A percentile compares a stretch with the other conserved stretches of the same genome.
Evolutionary conservation across 306 rosid genomes (phyloP).

Genomic region (Medicago ruthenica): DNA sequence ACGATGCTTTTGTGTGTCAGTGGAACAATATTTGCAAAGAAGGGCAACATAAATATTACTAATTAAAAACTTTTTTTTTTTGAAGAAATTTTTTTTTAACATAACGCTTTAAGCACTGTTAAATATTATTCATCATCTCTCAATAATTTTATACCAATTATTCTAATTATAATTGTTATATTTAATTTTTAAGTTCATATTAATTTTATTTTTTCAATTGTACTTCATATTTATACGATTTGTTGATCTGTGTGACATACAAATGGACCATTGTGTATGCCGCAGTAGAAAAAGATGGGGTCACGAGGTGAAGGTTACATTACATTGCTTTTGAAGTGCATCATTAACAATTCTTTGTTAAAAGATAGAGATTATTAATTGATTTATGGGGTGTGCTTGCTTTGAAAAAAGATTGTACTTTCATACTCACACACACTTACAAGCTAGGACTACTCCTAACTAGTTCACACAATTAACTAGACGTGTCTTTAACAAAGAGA

Average conservation of each 20-base stretch:
- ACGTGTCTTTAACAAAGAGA: conserved; percentile 26
- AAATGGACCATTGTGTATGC: too few relatives aligned
- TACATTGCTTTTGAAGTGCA: conserved; percentile 47
- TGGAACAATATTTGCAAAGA: conserved; percentile 33
- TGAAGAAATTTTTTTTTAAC: background rate
- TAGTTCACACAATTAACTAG: background rate
- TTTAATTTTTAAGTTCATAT: too few relatives aligned
- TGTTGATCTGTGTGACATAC: too few relatives aligned
- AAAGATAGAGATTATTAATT: conserved; percentile 1
- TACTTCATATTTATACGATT: too few relatives aligned
- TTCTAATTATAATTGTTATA: too few relatives aligned
- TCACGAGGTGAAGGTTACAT: too few relatives aligned
- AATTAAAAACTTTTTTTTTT: conserved; percentile 32
- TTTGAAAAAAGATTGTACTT: conserved; percentile 50
- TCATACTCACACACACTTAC: conserved; percentile 44
- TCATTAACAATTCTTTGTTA: background rate
- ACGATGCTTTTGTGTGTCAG: conserved; percentile 39
- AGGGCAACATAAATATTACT: conserved; percentile 43
- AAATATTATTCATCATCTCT: too few relatives aligned
- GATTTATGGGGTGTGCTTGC: conserved; percentile 10
- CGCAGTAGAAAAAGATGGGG: too few relatives aligned
- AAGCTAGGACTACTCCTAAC: background rate
- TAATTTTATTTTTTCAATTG: too few relatives aligned
- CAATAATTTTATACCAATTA: too few relatives aligned
- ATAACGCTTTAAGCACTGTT: too few relatives aligned